A percentile compares a stretch with the other conserved stretches of the same genome.
Evolutionary conservation across 2,329 filamentous ascomycete species (phyloP).

Genomic region (Verticillium klebahnii): DNA sequence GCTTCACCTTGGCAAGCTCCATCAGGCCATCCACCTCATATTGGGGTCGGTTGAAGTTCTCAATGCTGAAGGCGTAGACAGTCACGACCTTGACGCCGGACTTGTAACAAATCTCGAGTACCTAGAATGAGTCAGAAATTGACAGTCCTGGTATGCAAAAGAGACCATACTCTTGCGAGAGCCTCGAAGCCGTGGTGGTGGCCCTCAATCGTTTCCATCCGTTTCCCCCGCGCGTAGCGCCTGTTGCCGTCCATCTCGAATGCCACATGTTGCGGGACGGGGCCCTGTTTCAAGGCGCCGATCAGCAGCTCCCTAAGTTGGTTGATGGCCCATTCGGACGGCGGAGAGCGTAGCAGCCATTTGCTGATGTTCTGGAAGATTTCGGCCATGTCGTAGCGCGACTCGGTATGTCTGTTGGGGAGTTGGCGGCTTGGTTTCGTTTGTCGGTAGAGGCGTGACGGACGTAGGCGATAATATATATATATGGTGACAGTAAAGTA

Average conservation of each 20-base stretch:
- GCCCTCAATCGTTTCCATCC: conserved; percentile 94
- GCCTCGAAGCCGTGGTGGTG: conserved; percentile 96
- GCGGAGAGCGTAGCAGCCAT: conserved; percentile 84
- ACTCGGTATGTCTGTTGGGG: background rate
- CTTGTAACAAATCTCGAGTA: conserved; percentile 97
- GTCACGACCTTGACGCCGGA: conserved; percentile 95
- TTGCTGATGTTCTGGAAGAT: conserved; percentile 44
- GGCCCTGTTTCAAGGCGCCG: conserved; percentile 81
- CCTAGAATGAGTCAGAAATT: conserved; percentile 42
- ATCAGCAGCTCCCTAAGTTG: conserved; percentile 81
- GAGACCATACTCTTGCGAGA: conserved; percentile 66
- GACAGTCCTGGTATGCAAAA: background rate
- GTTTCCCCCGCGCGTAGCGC: conserved; percentile 81
- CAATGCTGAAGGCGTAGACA: conserved; percentile 97
- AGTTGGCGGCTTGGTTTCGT: background rate
- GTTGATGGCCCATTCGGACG: conserved; percentile 82
- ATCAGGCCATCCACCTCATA: conserved; percentile 96
- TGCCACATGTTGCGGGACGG: conserved; percentile 91
- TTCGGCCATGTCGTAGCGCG: conserved; percentile 44
- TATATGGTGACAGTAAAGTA: background rate
- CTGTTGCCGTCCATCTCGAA: conserved; percentile 99
- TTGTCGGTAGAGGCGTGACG: background rate
- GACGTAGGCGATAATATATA: background rate
- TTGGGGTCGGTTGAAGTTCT: conserved; percentile 96
- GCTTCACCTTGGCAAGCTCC: conserved; percentile 95